Base-by-base conservation (phyloP, 2,329 filamentous ascomycete species). In the Penicillium sp. region DNA sequence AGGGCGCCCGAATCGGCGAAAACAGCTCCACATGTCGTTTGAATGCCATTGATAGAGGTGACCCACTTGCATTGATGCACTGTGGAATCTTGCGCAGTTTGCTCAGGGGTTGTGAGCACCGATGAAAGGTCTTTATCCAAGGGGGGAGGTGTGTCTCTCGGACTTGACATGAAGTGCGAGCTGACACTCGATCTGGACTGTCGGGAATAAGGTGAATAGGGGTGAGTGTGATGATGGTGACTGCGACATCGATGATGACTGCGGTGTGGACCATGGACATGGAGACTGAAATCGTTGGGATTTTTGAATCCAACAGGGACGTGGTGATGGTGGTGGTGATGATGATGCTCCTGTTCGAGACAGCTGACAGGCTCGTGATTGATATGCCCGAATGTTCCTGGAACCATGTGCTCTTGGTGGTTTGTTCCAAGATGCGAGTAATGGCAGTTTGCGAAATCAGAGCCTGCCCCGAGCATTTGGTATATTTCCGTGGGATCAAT, bases 31-130 rank as follows among this genome's bases (percentile, higher is more conserved):
- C 70, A 73, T 2, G 57, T 47, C 9, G 55, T 50, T 32, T 59
- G 60, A 8, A 62, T 51, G 1, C 66, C 66, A 9, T 61, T 50
- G 2, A 55, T 48, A 1, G 45, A 56, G 3, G 55, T 55, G 25
- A 60, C 53, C 68, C 70, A 73, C 52, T 63, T 69, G 55, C 70
- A 73, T 9, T 68, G 56, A 49, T 68, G 62, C n/a, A 63, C 34
- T n/a, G 68, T 65, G 13, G 33, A 55, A 25, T 70, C 66, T 2
- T 57, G 55, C 1, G 63, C 47, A 24, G 60, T 54, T 41, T 63
- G 63, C 11, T 67, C 64, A 4, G 69, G 66, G 28, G 65, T 70
- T 4, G 66, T 70, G 47, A 71, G 54, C 3, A 66, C 55, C 0
- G 68, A 69, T 1, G 67, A 66, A 4, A 56, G 47, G 13, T 62